Conservation (phyloP, 2,329 filamentous ascomycete genomes). For the Leptographium radiaticola region DNA sequence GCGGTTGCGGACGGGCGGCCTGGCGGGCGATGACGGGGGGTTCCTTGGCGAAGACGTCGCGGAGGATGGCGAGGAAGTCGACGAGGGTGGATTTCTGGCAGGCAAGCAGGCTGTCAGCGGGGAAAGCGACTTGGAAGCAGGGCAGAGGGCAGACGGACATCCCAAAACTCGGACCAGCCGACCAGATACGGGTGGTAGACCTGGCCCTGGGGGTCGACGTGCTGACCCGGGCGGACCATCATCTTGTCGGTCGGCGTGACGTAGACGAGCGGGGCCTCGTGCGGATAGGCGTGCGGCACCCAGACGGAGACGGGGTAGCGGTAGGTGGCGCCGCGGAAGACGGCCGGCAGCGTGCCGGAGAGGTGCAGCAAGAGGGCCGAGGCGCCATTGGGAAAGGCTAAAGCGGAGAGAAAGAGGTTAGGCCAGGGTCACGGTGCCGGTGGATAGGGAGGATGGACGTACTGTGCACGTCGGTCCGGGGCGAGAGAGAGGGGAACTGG, state of each 20-base stretch:
- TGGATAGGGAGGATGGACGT: slow-evolving; percentile 19
- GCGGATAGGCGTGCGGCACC: slow-evolving; percentile 83
- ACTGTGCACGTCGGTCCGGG: slow-evolving; percentile 94
- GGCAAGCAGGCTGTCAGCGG: neutral
- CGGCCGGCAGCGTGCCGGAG: slow-evolving; percentile 77
- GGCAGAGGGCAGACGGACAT: slow-evolving; percentile 45
- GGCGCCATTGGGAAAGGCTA: slow-evolving; percentile 78
- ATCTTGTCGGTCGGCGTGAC: slow-evolving; percentile 82
- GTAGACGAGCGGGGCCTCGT: slow-evolving; percentile 74
- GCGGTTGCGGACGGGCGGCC: slow-evolving; percentile 25
- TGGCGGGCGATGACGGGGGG: slow-evolving; percentile 75
- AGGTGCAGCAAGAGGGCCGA: slow-evolving; percentile 80
- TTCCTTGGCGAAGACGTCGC: slow-evolving; percentile 86
- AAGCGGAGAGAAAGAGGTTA: slow-evolving; percentile 6
- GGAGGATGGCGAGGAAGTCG: slow-evolving; percentile 70
- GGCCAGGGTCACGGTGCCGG: neutral
- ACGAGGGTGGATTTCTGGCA: slow-evolving; percentile 64
- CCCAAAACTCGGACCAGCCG: slow-evolving; percentile 79
- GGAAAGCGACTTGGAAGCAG: neutral
- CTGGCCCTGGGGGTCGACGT: slow-evolving; percentile 85
- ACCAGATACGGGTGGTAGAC: slow-evolving; percentile 94
- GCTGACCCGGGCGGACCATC: slow-evolving; percentile 81
- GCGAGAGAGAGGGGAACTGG: slow-evolving; percentile 65
- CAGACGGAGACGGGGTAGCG: slow-evolving; percentile 86
- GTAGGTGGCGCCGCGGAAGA: slow-evolving; percentile 79